Evolutionary conservation across 2,329 filamentous ascomycete genomes (phyloP), one percentile per base, ranked within the genome.

Genomic region (Aspergillus luchuensis): DNA sequence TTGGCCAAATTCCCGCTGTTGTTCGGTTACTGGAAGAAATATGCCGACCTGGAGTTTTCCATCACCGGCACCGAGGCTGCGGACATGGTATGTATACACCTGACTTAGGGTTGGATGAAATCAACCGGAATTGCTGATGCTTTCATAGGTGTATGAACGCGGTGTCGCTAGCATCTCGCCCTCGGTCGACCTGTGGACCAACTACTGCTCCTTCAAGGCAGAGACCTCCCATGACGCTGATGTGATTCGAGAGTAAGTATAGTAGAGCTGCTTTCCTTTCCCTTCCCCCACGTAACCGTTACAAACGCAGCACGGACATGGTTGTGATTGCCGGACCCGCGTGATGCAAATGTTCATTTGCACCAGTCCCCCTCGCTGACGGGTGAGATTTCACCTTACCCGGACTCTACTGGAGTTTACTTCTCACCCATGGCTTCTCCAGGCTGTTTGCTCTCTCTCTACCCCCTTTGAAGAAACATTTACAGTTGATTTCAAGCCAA

Each of bases 21-120:
- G 41, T 99, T 98, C 72, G 95, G 94, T 56, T 99, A 98, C 81
- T 99, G 95, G 95, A 98, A 98, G 82, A 98, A 97, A 76, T 99
- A 98, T 84, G 95, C 95, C 72, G 94, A 98, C 72, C 84, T 96
- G 65, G 95, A 99, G 74, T 99, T 99, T 80, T 92, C 92, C 54
- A 97, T 99, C 66, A 92, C 92, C 4, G 95, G 95, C 17, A 96
- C 95, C 5, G 95, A 99, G 81, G 94, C 94, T 47, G 95, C 95
- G 57, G 95, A 98, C 78, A 96, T 97, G 90, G 92, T 97, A 77
- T 72, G 85, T 58, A 56, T 57, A 17, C 15, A 45, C 21, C 39
- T 51, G 13, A n/a, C 3, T 25, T 21, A 47, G 45, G 6, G 38
- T 19, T 58, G 28, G 33, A 56, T 59, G 56, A 64, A 17, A n/a